These are phyloP conservation scores for Leccinum cinnamomeum DNA, from an alignment of 1,284 basidiomycete species.

Conservation along the genomic window DNA sequence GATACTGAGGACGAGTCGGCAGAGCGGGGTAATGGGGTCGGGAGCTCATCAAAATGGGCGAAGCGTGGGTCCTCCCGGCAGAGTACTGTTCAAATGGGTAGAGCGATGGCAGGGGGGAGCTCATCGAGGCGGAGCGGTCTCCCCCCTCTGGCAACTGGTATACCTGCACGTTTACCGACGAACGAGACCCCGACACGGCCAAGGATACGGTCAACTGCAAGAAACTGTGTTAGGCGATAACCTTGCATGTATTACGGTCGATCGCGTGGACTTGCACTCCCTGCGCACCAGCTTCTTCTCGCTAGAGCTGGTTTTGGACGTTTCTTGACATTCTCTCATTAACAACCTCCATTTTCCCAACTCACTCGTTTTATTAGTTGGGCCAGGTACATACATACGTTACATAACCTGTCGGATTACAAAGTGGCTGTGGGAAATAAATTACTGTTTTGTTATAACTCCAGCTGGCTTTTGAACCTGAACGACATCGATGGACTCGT, in stretches of 20 bases:
- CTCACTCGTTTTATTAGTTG: conserved; percentile 17
- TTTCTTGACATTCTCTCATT: conserved; percentile 19
- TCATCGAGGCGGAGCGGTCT: conserved; percentile 25
- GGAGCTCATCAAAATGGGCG: conserved; percentile 41
- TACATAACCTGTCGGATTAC: conserved; percentile 17
- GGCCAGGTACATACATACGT: neutral
- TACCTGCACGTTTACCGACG: conserved; percentile 37
- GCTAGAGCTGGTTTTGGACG: conserved; percentile 8
- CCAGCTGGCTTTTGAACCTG: conserved; percentile 12
- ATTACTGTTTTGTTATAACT: conserved; percentile 21
- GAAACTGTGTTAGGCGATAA: conserved; percentile 30
- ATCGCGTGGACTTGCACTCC: neutral
- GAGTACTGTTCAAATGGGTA: conserved; percentile 17
- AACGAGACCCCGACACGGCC: conserved; percentile 68
- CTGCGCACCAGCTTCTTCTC: neutral
- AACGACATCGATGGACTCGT: conserved; percentile 67
- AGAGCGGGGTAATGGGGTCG: conserved; percentile 35
- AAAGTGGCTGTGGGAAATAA: conserved; percentile 33
- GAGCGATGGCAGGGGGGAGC: conserved; percentile 18
- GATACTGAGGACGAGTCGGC: conserved; percentile 34
- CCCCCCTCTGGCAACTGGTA: conserved; percentile 24
- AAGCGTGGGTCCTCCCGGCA: conserved; percentile 29
- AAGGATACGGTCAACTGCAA: conserved; percentile 39
- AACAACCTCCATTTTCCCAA: conserved; percentile 6
- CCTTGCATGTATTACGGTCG: neutral